phyloP scores from a whole-genome alignment of 1,139 yeast species.

The Kluyveromyces sp. region DNA sequence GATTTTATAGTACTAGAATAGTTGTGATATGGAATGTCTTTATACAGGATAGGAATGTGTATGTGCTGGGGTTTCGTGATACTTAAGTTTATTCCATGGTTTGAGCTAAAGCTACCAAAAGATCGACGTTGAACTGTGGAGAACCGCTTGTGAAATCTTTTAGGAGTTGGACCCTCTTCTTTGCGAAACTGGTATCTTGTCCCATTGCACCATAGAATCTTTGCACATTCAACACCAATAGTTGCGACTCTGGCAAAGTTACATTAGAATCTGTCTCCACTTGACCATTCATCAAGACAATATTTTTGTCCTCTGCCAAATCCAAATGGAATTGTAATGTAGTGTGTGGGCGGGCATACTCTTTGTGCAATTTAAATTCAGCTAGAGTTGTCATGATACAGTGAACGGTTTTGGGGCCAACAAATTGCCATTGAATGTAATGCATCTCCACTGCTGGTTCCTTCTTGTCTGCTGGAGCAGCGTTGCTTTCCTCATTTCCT shows the following conservation, averaged over 20 bases:
- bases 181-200: conserved; percentile 35
- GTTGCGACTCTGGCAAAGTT: conserved; percentile 60
- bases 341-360: conserved; percentile 92
- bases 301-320: conserved; percentile 48
- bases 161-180: conserved; percentile 50
- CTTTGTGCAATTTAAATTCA: conserved; percentile 85
- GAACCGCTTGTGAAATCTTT: conserved; percentile 64
- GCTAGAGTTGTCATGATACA: conserved; percentile 88
- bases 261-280: conserved; percentile 67
- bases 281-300: conserved; percentile 82
- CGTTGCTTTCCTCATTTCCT: conserved; percentile 2
- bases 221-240: conserved; percentile 72
- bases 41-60: not conserved
- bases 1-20: too few species aligned
- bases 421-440: conserved; percentile 89
- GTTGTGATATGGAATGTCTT: too few species aligned
- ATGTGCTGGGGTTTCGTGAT: not conserved
- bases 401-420: conserved; percentile 77
- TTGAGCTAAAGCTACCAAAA: conserved; percentile 63
- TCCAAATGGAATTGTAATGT: conserved; percentile 85
- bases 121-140: conserved; percentile 53
- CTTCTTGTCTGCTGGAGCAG: conserved; percentile 4
- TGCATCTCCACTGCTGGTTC: conserved; percentile 64
- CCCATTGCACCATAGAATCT: conserved; percentile 77
- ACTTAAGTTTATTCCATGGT: conserved; percentile 38